Base-by-base conservation (phyloP, 2,329 filamentous ascomycete species). In the Microdochium bolleyi region DNA sequence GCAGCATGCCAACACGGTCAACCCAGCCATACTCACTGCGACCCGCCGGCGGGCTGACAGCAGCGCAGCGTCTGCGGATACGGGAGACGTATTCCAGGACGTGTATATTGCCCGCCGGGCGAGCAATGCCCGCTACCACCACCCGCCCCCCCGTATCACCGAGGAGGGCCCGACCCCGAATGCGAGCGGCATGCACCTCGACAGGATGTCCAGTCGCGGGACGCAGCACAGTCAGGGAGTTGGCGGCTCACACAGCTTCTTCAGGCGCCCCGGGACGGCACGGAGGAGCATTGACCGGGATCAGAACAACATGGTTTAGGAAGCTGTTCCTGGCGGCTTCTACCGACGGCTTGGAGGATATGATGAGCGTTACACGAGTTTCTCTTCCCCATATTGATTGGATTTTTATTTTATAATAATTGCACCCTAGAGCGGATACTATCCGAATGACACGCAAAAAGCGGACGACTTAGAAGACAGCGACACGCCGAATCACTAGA, bases 61-160 rank as follows among this genome's bases (percentile, higher is more conserved):
- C n/a, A 56, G 56, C 7, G 56, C 56, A n/a, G 41, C 41, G 2
- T n/a, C 41, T 49, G 13, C 19, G 16, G 24, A 24, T 44, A 7
- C 19, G 8, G 51, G 25, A 9, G 65, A 66, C 37, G 66, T 78
- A 57, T 74, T 73, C 64, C 67, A 73, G 52, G 71, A 77, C 51
- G 72, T 78, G 0, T 78, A 75, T 49, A 69, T 71, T 25, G 68
- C 64, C 48, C 72, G 75, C 25, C 69, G 67, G 32, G 64, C 52
- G 0, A 55, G 58, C 21, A 55, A 53, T 34, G 44, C 56, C 9
- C 55, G 50, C 19, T 54, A 53, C n/a, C 38, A 57, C 0, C 53
- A 37, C 25, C 61, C 58, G 16, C 64, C 61, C 1, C 63, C 62
- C 1, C 56, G 55, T 9, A 66, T 66, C 51, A 53, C 50, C 19